Evolutionary conservation across 1,284 basidiomycete genomes (phyloP), one percentile per base, ranked within the genome.

Genomic region (Taiwanofungus camphoratus): DNA sequence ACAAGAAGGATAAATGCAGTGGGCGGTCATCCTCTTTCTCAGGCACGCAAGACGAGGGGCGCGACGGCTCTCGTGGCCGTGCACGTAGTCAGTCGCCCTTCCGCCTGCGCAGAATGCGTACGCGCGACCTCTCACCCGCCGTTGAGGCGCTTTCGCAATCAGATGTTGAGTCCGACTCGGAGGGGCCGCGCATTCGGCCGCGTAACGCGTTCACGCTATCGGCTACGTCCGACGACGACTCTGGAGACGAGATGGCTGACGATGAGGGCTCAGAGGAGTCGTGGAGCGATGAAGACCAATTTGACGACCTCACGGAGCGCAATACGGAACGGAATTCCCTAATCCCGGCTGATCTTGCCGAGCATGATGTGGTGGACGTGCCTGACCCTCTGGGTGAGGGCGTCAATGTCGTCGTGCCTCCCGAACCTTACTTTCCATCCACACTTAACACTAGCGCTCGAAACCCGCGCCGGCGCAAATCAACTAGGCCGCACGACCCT

Each of bases 361-460:
- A 66, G 6, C 73, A 77, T 30, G 69, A 62, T 15, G 57, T 69
- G 22, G 66, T 66, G 41, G 66, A 66, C 31, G 66, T 75, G 48
- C 83, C 82, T 6, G 85, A 87, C 60, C 84, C 87, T 3, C 69
- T 87, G 2, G 88, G 87, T 21, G 87, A 91, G 64, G 90, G 92
- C 36, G 91, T 94, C 19, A 96, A 96, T 57, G 87, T 95, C 38
- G 78, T 95, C 46, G 75, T 88, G 3, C 82, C 85, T 0, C 82
- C 77, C 5, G 85, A 88, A 52, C 85, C 85, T 0, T 87, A 87
- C 59, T 88, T 88, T 61, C 83, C 84, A 8, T 74, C 71, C 27
- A 83, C 84, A 2, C 70, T 87, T 36, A 84, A 85, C 49, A 55
- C 60, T 48, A 52, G 69, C 11, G 43, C 49, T 39, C 69, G 75